A percentile compares a stretch with the other conserved stretches of the same genome.
Conservation (phyloP, 2,329 filamentous ascomycete species). For the Alternaria sp. region DNA sequence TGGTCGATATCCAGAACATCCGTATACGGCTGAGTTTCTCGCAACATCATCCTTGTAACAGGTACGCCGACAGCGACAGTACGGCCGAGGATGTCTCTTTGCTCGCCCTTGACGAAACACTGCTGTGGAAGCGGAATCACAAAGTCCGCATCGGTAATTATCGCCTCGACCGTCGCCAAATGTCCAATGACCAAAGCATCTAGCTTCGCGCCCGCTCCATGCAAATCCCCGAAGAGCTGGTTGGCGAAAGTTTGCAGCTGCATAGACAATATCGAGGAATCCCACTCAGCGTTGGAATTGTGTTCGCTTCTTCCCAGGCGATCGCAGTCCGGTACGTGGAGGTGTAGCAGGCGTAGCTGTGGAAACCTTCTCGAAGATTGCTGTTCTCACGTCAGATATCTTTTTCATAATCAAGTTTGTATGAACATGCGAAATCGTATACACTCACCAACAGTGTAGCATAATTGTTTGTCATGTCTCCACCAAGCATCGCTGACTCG, state of each 20-base stretch:
- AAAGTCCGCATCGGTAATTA: background rate
- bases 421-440: no score
- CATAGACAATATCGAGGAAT: background rate
- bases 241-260: background rate
- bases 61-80: background rate
- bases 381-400: no score
- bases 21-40: background rate
- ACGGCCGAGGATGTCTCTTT: background rate
- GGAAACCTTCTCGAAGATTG: no score
- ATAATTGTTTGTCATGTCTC: no score
- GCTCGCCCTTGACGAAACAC: background rate
- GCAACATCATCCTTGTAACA: background rate
- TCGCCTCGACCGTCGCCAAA: background rate
- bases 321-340: background rate
- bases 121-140: background rate
- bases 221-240: background rate
- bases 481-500: no score
- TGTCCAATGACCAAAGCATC: background rate
- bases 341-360: background rate
- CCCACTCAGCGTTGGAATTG: background rate
- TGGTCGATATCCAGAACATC: background rate
- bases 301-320: background rate
- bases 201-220: background rate
- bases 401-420: fast-evolving
- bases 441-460: no score